Evolutionary conservation across 768 basidiomycete species (phyloP).

Genomic region (Fomitopsis serialis): DNA sequence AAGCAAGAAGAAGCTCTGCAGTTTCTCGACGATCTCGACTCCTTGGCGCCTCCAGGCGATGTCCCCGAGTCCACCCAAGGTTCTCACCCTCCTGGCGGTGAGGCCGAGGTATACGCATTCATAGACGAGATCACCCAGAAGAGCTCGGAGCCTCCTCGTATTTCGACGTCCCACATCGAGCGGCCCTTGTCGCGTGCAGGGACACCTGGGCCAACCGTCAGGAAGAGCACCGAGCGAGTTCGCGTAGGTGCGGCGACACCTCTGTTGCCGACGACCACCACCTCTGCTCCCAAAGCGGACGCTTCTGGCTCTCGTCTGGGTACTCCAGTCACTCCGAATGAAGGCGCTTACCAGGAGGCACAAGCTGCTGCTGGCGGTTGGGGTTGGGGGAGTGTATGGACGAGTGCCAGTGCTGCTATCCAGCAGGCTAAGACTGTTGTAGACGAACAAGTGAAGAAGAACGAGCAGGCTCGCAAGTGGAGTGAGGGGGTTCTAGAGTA

Average conservation of each 20-base stretch:
- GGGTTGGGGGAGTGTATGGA: conserved; percentile 92
- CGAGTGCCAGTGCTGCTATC: conserved; percentile 75
- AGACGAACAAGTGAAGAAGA: conserved; percentile 91
- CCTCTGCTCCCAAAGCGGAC: conserved; percentile 22
- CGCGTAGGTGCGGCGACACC: conserved; percentile 45
- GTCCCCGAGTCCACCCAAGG: conserved; percentile 20
- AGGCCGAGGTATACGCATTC: conserved; percentile 85
- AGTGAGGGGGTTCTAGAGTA: conserved; percentile 81
- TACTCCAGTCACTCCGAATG: conserved; percentile 9
- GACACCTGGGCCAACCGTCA: conserved; percentile 50
- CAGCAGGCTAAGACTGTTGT: conserved; percentile 85
- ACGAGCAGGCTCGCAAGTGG: conserved; percentile 87
- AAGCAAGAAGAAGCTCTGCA: conserved; percentile 87
- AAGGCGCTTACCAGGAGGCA: conserved; percentile 12
- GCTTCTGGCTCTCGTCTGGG: conserved; percentile 17
- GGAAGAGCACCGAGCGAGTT: conserved; percentile 75
- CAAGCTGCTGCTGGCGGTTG: conserved; percentile 37
- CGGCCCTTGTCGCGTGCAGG: conserved; percentile 59
- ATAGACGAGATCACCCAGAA: conserved; percentile 94
- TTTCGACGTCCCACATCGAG: conserved; percentile 50
- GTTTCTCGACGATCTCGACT: conserved; percentile 93
- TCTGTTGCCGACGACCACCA: conserved; percentile 25
- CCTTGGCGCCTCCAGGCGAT: conserved; percentile 37
- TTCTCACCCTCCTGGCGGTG: conserved; percentile 38
- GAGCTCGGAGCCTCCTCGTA: conserved; percentile 69